These are phyloP conservation scores for Suaeda aralocaspica DNA, from an alignment of 148 eudicot genomes.

Conservation along the genomic window DNA sequence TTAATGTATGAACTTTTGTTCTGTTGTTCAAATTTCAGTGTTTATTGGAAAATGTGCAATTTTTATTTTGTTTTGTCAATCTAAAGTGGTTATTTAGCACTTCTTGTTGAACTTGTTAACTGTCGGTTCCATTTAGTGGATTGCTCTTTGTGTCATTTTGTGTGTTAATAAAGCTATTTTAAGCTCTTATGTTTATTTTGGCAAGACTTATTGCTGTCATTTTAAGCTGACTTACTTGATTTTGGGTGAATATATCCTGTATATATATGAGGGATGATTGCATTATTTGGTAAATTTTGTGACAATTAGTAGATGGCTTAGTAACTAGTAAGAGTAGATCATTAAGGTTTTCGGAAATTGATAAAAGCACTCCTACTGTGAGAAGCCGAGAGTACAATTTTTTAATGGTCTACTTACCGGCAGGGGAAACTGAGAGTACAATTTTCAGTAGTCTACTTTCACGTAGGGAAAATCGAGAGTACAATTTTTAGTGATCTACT, in stretches of 20 bases:
- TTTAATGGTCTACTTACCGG: no score
- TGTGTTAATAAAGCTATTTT: neutral
- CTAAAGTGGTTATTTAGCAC: neutral
- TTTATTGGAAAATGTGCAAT: conserved; percentile 8
- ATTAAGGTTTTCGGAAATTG: neutral
- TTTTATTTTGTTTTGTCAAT: neutral
- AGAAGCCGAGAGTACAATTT: no score
- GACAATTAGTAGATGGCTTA: no score
- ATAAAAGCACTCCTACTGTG: no score
- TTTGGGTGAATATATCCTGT: neutral
- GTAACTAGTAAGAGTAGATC: neutral
- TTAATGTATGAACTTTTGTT: conserved; percentile 3
- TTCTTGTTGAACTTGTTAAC: neutral
- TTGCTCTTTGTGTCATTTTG: neutral
- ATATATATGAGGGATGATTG: neutral
- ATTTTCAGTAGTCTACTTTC: no score
- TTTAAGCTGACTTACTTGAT: conserved; percentile 10
- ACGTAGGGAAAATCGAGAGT: no score
- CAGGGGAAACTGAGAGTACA: no score
- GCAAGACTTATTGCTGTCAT: neutral
- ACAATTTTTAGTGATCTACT: no score
- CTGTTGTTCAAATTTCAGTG: conserved; percentile 4
- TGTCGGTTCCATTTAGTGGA: neutral
- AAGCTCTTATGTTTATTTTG: neutral
- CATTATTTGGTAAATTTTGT: no score